phyloP scores from a whole-genome alignment of 352 stramenopile species.

The Phytophthora hibernalis region DNA sequence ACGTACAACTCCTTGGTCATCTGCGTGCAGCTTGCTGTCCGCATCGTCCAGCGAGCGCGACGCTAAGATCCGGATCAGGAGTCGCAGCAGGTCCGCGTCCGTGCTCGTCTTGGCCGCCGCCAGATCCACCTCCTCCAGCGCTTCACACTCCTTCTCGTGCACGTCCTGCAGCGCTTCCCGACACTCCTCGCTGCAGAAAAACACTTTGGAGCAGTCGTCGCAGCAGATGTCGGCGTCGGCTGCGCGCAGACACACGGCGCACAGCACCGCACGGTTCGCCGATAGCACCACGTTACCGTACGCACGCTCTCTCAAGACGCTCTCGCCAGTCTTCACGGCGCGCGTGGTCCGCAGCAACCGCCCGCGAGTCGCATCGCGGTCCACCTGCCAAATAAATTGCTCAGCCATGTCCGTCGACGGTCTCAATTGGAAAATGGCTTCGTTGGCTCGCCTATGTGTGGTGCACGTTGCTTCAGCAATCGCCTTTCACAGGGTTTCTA shows the following conservation, averaged over 20 bases:
- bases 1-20: constrained; percentile 26
- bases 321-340: constrained; percentile 35
- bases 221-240: constrained; percentile 59
- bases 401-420: constrained; percentile 1
- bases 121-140: constrained; percentile 55
- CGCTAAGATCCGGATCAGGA: constrained; percentile 53
- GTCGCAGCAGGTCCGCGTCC: constrained; percentile 49
- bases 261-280: constrained; percentile 36
- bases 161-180: constrained; percentile 40
- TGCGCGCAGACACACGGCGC: constrained; percentile 46
- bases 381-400: constrained; percentile 44
- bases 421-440: constrained; percentile 18
- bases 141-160: constrained; percentile 53
- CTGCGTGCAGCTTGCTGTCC: constrained; percentile 27
- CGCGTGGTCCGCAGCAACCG: constrained; percentile 41
- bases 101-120: constrained; percentile 46
- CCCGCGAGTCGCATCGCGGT: constrained; percentile 31
- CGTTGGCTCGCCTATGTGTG: background rate
- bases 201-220: constrained; percentile 56
- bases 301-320: constrained; percentile 39
- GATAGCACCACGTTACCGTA: constrained; percentile 52
- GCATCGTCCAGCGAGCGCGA: constrained; percentile 29
- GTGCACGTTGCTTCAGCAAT: background rate
- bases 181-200: constrained; percentile 59
- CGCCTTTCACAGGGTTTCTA: background rate